These are phyloP conservation scores for Starmerella ratchasimensis DNA, from an alignment of 805 yeast species.

Conservation along the genomic window DNA sequence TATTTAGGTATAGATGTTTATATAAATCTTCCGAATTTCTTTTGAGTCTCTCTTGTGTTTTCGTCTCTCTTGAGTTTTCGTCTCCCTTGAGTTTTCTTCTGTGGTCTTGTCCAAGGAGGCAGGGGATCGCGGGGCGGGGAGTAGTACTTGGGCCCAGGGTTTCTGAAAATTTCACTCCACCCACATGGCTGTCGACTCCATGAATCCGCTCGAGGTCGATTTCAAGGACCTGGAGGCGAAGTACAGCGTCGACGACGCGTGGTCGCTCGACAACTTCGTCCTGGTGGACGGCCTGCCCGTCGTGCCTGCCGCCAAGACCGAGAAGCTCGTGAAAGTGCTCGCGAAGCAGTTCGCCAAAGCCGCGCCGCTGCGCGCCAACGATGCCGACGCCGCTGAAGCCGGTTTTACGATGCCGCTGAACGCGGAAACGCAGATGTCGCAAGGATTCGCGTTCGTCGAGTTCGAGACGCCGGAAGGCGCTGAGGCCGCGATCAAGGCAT, in stretches of 20 bases:
- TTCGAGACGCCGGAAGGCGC: slow-evolving; percentile 56
- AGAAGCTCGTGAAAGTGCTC: slow-evolving; percentile 71
- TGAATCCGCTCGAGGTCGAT: slow-evolving; percentile 31
- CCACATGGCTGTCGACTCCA: slow-evolving; percentile 11
- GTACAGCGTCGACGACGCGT: slow-evolving; percentile 47
- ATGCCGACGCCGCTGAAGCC: slow-evolving; percentile 34
- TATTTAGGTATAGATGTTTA: too few relatives aligned
- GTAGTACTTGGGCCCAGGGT: too few relatives aligned
- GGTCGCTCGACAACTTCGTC: slow-evolving; percentile 59
- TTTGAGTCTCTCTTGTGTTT: too few relatives aligned
- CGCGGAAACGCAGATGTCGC: slow-evolving; percentile 50
- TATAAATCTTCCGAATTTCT: too few relatives aligned
- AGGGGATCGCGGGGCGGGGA: too few relatives aligned
- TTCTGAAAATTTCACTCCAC: too few relatives aligned
- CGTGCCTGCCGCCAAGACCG: slow-evolving; percentile 80
- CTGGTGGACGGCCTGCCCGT: slow-evolving; percentile 93
- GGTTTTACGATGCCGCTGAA: slow-evolving; percentile 66
- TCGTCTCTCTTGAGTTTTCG: too few relatives aligned
- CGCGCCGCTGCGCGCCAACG: too few relatives aligned
- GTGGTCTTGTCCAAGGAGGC: too few relatives aligned
- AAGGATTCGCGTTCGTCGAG: slow-evolving; percentile 73
- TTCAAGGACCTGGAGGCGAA: slow-evolving; percentile 75
- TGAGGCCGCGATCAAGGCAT: slow-evolving; percentile 59
- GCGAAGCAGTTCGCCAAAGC: slow-evolving; percentile 63
- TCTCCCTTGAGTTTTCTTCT: too few relatives aligned